Evolutionary conservation across 2,329 filamentous ascomycete species (phyloP), one percentile per base, ranked within the genome.

Genomic region (Beauveria sp.): DNA sequence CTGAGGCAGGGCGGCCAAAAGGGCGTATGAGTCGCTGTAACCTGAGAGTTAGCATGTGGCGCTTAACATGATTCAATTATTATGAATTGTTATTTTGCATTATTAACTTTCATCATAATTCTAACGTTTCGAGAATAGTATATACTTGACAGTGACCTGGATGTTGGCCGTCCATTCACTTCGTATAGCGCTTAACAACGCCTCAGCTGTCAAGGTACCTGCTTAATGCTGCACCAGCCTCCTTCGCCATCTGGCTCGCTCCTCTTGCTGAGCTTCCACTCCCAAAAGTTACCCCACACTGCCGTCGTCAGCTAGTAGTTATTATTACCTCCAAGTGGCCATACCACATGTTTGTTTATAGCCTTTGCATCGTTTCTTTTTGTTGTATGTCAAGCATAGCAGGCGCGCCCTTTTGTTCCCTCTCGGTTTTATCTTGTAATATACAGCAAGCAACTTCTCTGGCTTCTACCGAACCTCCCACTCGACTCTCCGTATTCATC

Each of bases 261-360:
- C 56, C 45, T 22, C 56, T 16, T 8, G 40, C 49, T 40, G 34
- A 22, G 30, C 46, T 52, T 43, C 57, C 20, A 28, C 3, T 12
- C 20, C 46, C 22, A 10, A 18, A 43, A 52, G 45, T 60, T 40
- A 60, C 58, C 58, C 58, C 58, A 60, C 58, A 60, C 40, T 60
- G 26, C 50, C 28, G 12, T 14, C 34, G 42, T 60, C 58, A 60
- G 58, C 50, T 54, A 47, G 26, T 28, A 24, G 16, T 26, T 28
- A 18, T 24, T 20, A 53, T 60, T 47, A 47, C 42, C 58, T 40
- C 58, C 49, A 60, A 40, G n/a, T 60, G 58, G 58, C 50, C 58
- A 12, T 60, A 46, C 49, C 58, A 54, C 58, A 54, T 53, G 58
- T 46, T 60, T 60, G 58, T 28, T 46, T 42, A 46, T 40, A 42